Conservation (phyloP, 2,329 filamentous ascomycete genomes). For the Parascedosporium putredinis region DNA sequence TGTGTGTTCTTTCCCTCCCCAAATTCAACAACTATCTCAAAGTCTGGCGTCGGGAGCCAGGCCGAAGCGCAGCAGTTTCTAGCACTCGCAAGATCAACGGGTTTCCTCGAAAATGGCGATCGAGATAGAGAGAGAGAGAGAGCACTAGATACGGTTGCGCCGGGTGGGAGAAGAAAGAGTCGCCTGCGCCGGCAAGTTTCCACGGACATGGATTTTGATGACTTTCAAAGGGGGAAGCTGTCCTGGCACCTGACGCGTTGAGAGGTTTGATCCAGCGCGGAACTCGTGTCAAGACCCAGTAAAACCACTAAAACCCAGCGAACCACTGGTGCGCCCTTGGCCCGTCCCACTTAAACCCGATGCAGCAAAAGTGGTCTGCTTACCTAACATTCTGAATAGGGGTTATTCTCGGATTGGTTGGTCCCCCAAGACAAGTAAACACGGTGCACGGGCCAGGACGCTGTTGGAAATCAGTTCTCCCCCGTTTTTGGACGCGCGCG, state of each 20-base stretch:
- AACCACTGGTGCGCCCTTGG: background rate
- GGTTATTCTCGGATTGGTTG: background rate
- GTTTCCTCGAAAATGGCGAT: too few species aligned
- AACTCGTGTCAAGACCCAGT: constrained; percentile 2
- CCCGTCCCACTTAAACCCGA: background rate
- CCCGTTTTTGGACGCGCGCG: too few species aligned
- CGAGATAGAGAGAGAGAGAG: too few species aligned
- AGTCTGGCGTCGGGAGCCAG: too few species aligned
- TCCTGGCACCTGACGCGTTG: background rate
- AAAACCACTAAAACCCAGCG: background rate
- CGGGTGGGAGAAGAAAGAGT: too few species aligned
- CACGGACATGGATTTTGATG: background rate
- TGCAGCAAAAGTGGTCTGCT: background rate
- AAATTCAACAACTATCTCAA: too few species aligned
- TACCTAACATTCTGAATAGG: background rate
- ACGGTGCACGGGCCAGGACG: too few species aligned
- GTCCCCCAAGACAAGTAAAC: background rate
- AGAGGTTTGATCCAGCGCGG: background rate
- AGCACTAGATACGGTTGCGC: too few species aligned
- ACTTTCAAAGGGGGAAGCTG: background rate
- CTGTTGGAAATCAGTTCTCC: too few species aligned
- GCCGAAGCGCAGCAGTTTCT: too few species aligned
- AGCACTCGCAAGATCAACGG: too few species aligned
- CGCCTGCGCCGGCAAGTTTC: background rate
- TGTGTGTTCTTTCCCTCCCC: too few species aligned